Conservation (phyloP, 805 yeast genomes). For the Millerozyma acaciae region DNA sequence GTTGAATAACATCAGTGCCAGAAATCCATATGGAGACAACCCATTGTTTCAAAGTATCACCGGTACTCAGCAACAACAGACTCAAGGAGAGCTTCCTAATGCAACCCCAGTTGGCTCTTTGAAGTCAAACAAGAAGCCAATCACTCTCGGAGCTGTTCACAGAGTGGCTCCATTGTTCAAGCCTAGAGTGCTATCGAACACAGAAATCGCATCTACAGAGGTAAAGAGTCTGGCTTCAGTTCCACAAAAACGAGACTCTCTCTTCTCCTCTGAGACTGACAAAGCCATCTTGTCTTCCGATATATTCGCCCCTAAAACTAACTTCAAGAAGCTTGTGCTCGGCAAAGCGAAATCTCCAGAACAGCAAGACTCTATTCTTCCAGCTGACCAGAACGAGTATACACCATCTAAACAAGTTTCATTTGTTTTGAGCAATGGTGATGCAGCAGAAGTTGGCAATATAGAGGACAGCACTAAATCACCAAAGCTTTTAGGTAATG, state of each 20-base stretch:
- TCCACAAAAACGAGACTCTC: constrained; percentile 10
- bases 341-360: constrained; percentile 33
- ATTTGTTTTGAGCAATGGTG: constrained; percentile 10
- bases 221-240: background rate
- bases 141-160: constrained; percentile 57
- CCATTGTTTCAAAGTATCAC: constrained; percentile 56
- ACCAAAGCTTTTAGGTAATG: constrained; percentile 8
- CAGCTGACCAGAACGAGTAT: constrained; percentile 5
- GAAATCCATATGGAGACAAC: constrained; percentile 75
- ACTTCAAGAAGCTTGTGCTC: constrained; percentile 51
- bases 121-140: constrained; percentile 46
- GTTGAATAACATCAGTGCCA: constrained; percentile 27
- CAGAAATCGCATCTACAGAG: background rate
- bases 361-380: constrained; percentile 5
- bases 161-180: constrained; percentile 54
- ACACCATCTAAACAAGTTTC: constrained; percentile 16
- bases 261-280: constrained; percentile 51
- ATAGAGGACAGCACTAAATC: constrained; percentile 9
- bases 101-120: constrained; percentile 24
- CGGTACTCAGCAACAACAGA: constrained; percentile 17
- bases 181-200: constrained; percentile 14
- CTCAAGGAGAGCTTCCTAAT: constrained; percentile 16
- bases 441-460: constrained; percentile 1
- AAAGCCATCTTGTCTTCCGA: constrained; percentile 67
- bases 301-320: constrained; percentile 61